Base-by-base conservation (phyloP, 768 basidiomycete species). In the Trametes maxima region DNA sequence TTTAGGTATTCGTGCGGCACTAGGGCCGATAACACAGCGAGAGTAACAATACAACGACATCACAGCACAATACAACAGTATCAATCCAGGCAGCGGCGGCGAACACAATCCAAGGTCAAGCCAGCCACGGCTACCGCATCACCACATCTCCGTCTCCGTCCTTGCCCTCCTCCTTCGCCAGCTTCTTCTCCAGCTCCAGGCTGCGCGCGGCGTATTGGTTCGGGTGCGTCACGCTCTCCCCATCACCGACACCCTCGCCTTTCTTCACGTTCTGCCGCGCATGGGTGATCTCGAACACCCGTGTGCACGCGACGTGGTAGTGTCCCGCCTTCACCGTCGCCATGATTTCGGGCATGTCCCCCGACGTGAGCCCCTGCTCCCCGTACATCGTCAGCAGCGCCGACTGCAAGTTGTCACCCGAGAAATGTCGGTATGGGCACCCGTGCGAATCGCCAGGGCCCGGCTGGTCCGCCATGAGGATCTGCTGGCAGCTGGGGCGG, bases 201-300 rank as follows among this genome's bases (percentile, higher is more conserved):
- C 90, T 92, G 67, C 76, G 80, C n/a, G 86, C 81, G 0, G 87
- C 87, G 64, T 92, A 92, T 67, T 94, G 89, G 73, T 99, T 99
- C 11, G 97, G 97, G 76, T 99, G 97, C 11, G 87, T 90, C 22
- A 98, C 90, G 62, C 85, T 90, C 69, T 97, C 95, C 0, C 92
- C 90, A 4, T 76, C 82, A 8, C 93, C 92, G 45, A 95, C 67
- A 0, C 96, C 97, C 14, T 97, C 93, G 2, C 95, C 95, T 72
- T 92, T 95, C 76, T 84, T 88, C 51, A 96, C 86, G 10, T 89
- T 86, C 62, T 73, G 77, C 19, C 73, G 72, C 22, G 80, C 76
- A 73, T 98, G 96, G 24, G 95, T 97, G 28, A 97, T 81, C 77
- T 99, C 97, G 74, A 94, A 99, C 21, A 98, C 94, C 22, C 95